Evolutionary conservation across 2,329 filamentous ascomycete genomes (phyloP).

Genomic region (Nigrospora oryzae): DNA sequence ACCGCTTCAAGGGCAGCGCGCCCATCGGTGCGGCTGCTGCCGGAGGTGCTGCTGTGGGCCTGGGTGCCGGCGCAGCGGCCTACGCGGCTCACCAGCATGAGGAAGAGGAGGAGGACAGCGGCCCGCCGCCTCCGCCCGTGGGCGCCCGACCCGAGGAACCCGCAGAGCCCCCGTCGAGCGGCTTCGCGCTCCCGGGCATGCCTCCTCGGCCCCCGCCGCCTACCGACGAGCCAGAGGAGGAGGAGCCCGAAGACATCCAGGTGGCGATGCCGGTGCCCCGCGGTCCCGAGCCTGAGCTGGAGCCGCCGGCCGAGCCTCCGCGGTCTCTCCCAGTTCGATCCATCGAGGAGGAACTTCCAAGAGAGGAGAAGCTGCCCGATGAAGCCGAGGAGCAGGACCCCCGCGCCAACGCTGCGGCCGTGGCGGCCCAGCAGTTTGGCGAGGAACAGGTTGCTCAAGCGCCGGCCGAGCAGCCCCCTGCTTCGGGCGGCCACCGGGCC

Average conservation of each 20-base stretch:
- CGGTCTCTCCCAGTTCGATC: slow-evolving; percentile 56
- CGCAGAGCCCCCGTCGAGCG: slow-evolving; percentile 47
- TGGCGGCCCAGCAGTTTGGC: slow-evolving; percentile 37
- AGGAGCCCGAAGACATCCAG: slow-evolving; percentile 59
- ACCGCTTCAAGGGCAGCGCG: slow-evolving; percentile 65
- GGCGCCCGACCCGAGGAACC: slow-evolving; percentile 43
- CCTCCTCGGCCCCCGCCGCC: slow-evolving; percentile 50
- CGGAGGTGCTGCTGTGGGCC: slow-evolving; percentile 8
- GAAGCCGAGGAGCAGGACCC: slow-evolving; percentile 55
- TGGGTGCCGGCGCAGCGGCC: slow-evolving; percentile 15
- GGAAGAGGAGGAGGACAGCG: slow-evolving; percentile 32
- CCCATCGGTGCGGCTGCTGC: slow-evolving; percentile 21
- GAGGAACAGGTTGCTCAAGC: slow-evolving; percentile 25
- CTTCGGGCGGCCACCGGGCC: slow-evolving; percentile 59
- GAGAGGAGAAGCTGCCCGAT: slow-evolving; percentile 55
- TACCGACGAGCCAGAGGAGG: slow-evolving; percentile 49
- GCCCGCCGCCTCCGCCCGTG: slow-evolving; percentile 54
- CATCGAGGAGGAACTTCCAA: slow-evolving; percentile 52
- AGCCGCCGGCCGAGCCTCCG: slow-evolving; percentile 42
- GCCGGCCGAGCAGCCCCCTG: slow-evolving; percentile 11
- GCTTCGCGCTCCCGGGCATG: slow-evolving; percentile 72
- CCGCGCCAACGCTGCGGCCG: slow-evolving; percentile 50
- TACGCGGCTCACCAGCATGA: slow-evolving; percentile 25
- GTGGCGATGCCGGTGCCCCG: slow-evolving; percentile 79
- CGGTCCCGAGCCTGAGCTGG: slow-evolving; percentile 41